Evolutionary conservation across 345 rosid genomes (phyloP).

Genomic region (Mercurialis annua): DNA sequence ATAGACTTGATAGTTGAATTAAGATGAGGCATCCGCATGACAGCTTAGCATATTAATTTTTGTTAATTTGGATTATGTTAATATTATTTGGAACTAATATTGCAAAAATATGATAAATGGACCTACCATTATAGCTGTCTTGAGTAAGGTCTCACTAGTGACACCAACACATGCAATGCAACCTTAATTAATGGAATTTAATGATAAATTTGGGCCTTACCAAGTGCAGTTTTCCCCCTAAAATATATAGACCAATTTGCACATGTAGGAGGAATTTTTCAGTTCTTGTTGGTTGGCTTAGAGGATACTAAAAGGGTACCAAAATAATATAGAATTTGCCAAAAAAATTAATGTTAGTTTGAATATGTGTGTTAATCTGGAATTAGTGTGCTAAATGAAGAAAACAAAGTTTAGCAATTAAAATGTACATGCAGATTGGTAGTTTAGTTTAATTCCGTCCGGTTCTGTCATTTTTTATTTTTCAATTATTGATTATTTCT

Average conservation of each 20-base stretch:
- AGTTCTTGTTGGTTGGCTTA: slow-evolving; percentile 14
- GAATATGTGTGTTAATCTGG: too few species aligned
- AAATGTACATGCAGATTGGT: too few species aligned
- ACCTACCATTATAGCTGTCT: slow-evolving; percentile 20
- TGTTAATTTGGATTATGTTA: too few species aligned
- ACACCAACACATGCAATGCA: slow-evolving; percentile 13
- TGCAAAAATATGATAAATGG: slow-evolving; percentile 8
- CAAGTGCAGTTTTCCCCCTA: slow-evolving; percentile 20
- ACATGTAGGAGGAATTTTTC: slow-evolving; percentile 19
- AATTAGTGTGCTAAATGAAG: too few species aligned
- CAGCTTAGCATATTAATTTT: too few species aligned
- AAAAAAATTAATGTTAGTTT: not conserved
- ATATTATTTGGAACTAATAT: too few species aligned
- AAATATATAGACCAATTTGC: slow-evolving; percentile 16
- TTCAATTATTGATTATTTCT: too few species aligned
- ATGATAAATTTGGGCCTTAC: slow-evolving; percentile 13
- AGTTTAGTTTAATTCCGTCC: too few species aligned
- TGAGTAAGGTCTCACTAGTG: slow-evolving; percentile 12
- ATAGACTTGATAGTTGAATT: too few species aligned
- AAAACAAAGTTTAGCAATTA: too few species aligned
- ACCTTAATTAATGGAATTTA: slow-evolving; percentile 19
- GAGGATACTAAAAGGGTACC: slow-evolving; percentile 9
- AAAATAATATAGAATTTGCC: not conserved
- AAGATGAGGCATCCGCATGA: too few species aligned
- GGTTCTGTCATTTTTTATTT: too few species aligned